Conservation (phyloP, 2,329 filamentous ascomycete genomes). For the Mollisiaceae sp. region DNA sequence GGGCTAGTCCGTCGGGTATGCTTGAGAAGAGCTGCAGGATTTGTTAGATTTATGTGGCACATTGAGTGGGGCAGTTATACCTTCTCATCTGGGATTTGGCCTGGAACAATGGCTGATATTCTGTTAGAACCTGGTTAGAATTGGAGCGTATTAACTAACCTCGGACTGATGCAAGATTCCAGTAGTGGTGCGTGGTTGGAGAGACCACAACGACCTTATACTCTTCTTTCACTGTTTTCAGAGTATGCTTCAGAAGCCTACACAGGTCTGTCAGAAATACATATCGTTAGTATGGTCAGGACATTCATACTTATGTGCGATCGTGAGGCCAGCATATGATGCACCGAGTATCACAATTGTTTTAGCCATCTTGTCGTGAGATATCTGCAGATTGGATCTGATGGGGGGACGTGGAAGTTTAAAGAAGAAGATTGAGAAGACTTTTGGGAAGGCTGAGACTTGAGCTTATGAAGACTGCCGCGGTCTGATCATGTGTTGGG, state of each 20-base stretch:
- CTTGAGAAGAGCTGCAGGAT: conserved; percentile 43
- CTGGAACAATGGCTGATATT: conserved; percentile 45
- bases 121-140: neutral
- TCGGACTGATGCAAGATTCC: conserved; percentile 55
- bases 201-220: conserved; percentile 62
- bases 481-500: neutral
- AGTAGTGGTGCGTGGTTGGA: conserved; percentile 56
- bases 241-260: conserved; percentile 52
- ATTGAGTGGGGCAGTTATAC: conserved; percentile 13
- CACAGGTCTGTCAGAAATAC: neutral
- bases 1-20: conserved; percentile 51
- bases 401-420: neutral
- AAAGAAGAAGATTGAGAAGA: neutral
- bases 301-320: conserved; percentile 52
- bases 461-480: neutral
- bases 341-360: conserved; percentile 58
- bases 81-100: conserved; percentile 50
- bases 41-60: conserved; percentile 2
- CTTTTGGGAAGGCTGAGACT: neutral
- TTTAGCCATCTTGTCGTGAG: conserved; percentile 31
- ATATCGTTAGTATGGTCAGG: neutral
- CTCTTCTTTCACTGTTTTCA: conserved; percentile 36
- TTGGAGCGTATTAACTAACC: conserved; percentile 31
- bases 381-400: neutral
- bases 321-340: conserved; percentile 57